Percentiles rank a stretch among this genome's conserved stretches.
Evolutionary conservation across 2,329 filamentous ascomycete genomes (phyloP).

Genomic region (Apiospora sp.): DNA sequence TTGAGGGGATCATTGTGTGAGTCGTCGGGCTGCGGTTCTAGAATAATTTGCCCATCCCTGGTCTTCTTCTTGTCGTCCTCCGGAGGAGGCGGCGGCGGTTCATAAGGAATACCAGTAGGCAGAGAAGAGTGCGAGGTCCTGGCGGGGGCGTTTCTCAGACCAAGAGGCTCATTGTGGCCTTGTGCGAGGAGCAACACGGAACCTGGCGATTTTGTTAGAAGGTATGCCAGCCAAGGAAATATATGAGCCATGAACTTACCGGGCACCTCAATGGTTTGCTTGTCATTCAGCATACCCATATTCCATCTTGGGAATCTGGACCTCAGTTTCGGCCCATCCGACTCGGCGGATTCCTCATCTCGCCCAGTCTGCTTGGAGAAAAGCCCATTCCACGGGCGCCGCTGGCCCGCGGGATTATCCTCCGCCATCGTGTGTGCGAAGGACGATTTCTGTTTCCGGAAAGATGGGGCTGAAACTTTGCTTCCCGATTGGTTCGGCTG

Average conservation of each 20-base stretch:
- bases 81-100: conserved; percentile 39
- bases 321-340: conserved; percentile 29
- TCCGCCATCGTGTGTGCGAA: conserved; percentile 32
- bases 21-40: conserved; percentile 92
- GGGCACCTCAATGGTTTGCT: conserved; percentile 84
- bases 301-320: conserved; percentile 52
- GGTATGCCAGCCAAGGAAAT: conserved; percentile 16
- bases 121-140: conserved; percentile 67
- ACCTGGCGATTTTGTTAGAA: conserved; percentile 47
- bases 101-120: conserved; percentile 53
- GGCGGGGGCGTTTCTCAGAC: conserved; percentile 63
- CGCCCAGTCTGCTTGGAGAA: conserved; percentile 30
- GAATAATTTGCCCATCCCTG: conserved; percentile 80
- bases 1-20: conserved; percentile 91
- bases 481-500: conserved; percentile 10
- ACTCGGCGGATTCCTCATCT: conserved; percentile 25
- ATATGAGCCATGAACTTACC: conserved; percentile 58
- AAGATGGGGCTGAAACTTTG: background rate
- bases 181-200: conserved; percentile 65
- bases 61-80: conserved; percentile 74
- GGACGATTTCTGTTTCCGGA: background rate
- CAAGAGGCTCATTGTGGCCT: conserved; percentile 66
- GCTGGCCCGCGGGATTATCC: conserved; percentile 26
- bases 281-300: conserved; percentile 86
- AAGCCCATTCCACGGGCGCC: conserved; percentile 33